A percentile compares a stretch with the other conserved stretches of the same genome.
Evolutionary conservation across 148 eudicot species (phyloP).

Genomic region (Cornus kousa): DNA sequence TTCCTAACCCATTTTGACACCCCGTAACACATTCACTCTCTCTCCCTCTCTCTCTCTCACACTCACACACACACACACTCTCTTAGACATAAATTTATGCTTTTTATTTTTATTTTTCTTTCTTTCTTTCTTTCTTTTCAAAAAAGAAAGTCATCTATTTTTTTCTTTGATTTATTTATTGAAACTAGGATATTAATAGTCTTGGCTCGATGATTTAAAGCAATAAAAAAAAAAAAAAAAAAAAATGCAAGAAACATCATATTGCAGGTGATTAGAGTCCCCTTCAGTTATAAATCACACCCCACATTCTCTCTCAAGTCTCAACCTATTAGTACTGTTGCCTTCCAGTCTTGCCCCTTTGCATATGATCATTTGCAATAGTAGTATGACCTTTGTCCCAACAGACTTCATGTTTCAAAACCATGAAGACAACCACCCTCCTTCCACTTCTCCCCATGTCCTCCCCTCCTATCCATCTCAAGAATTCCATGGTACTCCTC

Average conservation of each 20-base stretch:
- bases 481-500: constrained; percentile 5
- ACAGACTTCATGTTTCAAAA: constrained; percentile 12
- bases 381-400: constrained; percentile 14
- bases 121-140: too few relatives aligned
- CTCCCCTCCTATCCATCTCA: background rate
- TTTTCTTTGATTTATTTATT: too few relatives aligned
- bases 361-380: background rate
- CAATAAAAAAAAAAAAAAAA: background rate
- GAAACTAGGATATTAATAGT: background rate
- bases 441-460: background rate
- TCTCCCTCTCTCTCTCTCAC: too few relatives aligned
- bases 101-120: too few relatives aligned
- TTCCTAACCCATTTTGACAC: too few relatives aligned
- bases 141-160: too few relatives aligned
- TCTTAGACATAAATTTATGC: too few relatives aligned
- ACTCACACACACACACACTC: too few relatives aligned
- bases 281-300: constrained; percentile 2
- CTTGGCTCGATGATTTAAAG: background rate
- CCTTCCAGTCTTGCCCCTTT: background rate
- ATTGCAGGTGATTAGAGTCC: constrained; percentile 24
- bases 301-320: background rate
- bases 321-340: constrained; percentile 16
- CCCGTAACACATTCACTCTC: too few relatives aligned
- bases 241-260: constrained; percentile 7
- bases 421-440: background rate